Evolutionary conservation across 1,139 yeast genomes (phyloP), one percentile per base, ranked within the genome.

Genomic region (Lodderomyces jiufengensis): DNA sequence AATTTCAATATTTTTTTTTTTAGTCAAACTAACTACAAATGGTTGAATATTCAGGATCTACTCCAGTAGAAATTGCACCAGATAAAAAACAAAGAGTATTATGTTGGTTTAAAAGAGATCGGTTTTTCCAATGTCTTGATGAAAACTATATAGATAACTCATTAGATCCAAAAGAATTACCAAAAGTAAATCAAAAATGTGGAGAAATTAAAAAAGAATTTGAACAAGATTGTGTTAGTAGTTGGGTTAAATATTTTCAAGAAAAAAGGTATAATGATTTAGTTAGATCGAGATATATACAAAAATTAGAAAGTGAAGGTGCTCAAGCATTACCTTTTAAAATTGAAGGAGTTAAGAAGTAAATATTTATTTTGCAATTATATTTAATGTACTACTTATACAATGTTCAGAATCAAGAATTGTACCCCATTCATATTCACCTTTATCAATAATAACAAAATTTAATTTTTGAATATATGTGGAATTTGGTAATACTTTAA

Each of bases 361-460:
- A 49, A 29, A 24, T 18, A 18, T 18, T 18, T 48, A 57, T 34
- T 45, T 43, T 40, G 66, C 70, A 24, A 49, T 42, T 30, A 67
- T 56, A 42, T 52, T 51, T 12, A 66, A 44, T 2, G 73, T 69
- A 33, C 20, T 18, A 18, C 20, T 57, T 12, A 57, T 54, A 1
- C 58, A 43, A 29, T 57, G 54, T 22, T 38, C 29, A 29, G 50
- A 54, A 43, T 85, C 95, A 44, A 84, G 66, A 2, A 84, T 59
- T 0, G 79, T 73, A 0, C 88, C 85, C 87, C 95, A 84, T 54
- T 83, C 90, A 51, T 79, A 84, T 38, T 78, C 83, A 2, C 95
- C 95, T 29, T 71, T 69, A 36, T 80, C 84, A 34, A 86, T 59
- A 13, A 83, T 69, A 14, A 79, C 71, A 38, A 81, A 73, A 5